A percentile compares a stretch with the other conserved stretches of the same genome.
phyloP scores from a whole-genome alignment of 768 basidiomycete genomes.

The Boletus subcaerulescens region DNA sequence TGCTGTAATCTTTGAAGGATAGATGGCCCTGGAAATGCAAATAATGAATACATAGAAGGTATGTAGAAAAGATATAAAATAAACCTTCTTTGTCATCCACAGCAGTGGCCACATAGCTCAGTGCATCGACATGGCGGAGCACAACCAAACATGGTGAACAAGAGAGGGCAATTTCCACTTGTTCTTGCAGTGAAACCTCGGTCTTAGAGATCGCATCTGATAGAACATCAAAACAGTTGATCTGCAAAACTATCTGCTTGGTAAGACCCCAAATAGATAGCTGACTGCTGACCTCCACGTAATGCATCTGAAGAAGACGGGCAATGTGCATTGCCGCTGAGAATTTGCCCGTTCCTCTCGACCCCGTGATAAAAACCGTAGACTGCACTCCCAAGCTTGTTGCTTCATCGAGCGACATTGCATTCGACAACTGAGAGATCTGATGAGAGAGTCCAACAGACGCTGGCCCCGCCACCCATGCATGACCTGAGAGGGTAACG shows the following conservation, averaged over 20 bases:
- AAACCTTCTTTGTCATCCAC: slow-evolving; percentile 63
- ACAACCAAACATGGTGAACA: slow-evolving; percentile 87
- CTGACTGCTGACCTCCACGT: slow-evolving; percentile 58
- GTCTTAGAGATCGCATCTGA: slow-evolving; percentile 77
- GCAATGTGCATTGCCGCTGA: slow-evolving; percentile 57
- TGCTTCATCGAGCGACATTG: slow-evolving; percentile 55
- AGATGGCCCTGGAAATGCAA: slow-evolving; percentile 45
- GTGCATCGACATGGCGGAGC: slow-evolving; percentile 76
- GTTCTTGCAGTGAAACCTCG: slow-evolving; percentile 65
- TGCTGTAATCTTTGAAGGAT: slow-evolving; percentile 60
- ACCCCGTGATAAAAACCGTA: slow-evolving; percentile 75
- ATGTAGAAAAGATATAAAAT: not conserved
- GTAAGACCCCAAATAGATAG: not conserved
- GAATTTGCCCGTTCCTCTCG: slow-evolving; percentile 79
- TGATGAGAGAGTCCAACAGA: slow-evolving; percentile 39
- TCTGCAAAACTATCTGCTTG: slow-evolving; percentile 39
- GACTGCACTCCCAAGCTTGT: slow-evolving; percentile 61
- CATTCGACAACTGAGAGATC: slow-evolving; percentile 56
- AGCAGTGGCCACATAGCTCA: slow-evolving; percentile 58
- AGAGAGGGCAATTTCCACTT: slow-evolving; percentile 70
- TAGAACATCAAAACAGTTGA: slow-evolving; percentile 81
- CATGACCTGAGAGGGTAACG: slow-evolving; percentile 19
- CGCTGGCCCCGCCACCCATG: not conserved
- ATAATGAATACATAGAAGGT: not conserved
- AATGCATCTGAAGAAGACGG: slow-evolving; percentile 66